These are phyloP conservation scores for Xerophyta viscosa DNA, from an alignment of 106 monocot genomes.

Conservation along the genomic window DNA sequence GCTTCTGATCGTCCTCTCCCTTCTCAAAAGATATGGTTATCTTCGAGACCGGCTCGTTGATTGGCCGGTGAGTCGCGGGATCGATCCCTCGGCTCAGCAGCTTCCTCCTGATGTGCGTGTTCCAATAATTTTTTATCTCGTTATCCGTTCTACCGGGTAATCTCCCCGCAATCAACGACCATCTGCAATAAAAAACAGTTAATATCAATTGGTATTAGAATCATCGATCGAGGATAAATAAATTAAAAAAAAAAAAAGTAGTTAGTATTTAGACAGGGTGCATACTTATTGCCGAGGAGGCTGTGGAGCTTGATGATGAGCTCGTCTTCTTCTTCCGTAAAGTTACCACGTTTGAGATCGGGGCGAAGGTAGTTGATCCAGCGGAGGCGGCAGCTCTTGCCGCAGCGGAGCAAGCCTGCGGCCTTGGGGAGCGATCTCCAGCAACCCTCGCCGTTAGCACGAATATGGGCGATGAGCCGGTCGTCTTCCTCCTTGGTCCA, in stretches of 20 bases:
- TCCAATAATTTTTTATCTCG: constrained; percentile 77
- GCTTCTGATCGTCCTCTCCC: no score
- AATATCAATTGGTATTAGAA: no score
- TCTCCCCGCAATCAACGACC: constrained; percentile 62
- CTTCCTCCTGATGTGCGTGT: constrained; percentile 63
- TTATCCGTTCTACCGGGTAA: constrained; percentile 62
- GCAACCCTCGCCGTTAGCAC: constrained; percentile 37
- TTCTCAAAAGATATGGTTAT: no score
- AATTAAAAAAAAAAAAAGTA: no score
- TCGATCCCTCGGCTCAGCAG: constrained; percentile 47
- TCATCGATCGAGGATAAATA: no score
- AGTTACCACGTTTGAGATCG: constrained; percentile 81
- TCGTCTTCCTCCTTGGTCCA: constrained; percentile 57
- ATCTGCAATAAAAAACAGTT: constrained; percentile 32
- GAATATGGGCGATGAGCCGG: constrained; percentile 32
- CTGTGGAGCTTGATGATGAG: constrained; percentile 76
- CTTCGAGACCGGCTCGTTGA: constrained; percentile 14
- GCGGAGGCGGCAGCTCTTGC: constrained; percentile 80
- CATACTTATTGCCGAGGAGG: constrained; percentile 71
- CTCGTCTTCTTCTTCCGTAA: constrained; percentile 65
- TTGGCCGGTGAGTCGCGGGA: constrained; percentile 46
- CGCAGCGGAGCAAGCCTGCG: constrained; percentile 60
- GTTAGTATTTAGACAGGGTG: no score
- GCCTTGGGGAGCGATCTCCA: constrained; percentile 52
- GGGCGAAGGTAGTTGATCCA: constrained; percentile 93